Evolutionary conservation across 2,329 filamentous ascomycete species (phyloP).

Genomic region (Hypoxylon sp.): DNA sequence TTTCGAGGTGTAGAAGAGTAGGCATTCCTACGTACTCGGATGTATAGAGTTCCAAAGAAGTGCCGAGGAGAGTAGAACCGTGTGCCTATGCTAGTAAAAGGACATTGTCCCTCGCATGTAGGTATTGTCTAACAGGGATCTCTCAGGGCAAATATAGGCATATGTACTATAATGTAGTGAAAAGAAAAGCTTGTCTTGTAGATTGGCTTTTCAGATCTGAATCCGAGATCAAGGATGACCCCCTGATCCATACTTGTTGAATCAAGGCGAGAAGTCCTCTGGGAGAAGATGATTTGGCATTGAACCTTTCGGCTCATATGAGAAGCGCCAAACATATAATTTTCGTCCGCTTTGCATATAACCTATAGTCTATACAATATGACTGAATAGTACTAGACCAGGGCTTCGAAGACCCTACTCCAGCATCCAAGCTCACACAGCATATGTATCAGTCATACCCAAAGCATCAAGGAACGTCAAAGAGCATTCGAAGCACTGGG

Average conservation of each 20-base stretch:
- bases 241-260: constrained; percentile 11
- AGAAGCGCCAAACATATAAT: neutral
- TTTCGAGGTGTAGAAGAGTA: neutral
- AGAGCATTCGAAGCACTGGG: constrained; percentile 5
- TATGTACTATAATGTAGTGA: neutral
- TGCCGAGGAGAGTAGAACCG: neutral
- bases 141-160: neutral
- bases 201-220: constrained; percentile 35
- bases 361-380: constrained; percentile 13
- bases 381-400: constrained; percentile 4
- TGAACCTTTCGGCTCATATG: neutral
- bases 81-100: constrained; percentile 5
- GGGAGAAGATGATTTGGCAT: neutral
- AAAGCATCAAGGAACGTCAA: constrained; percentile 5
- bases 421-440: constrained; percentile 18
- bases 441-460: constrained; percentile 22
- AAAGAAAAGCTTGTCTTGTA: constrained; percentile 10
- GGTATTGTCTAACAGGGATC: constrained; percentile 15
- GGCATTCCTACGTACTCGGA: neutral
- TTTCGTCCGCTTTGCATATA: neutral
- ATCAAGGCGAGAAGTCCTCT: neutral
- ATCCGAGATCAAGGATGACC: constrained; percentile 21
- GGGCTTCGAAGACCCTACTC: constrained; percentile 6
- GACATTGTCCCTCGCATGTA: constrained; percentile 7
- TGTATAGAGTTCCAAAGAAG: constrained; percentile 5